Evolutionary conservation across 2,329 filamentous ascomycete species (phyloP).

Genomic region (Aspergillus carbonarius): DNA sequence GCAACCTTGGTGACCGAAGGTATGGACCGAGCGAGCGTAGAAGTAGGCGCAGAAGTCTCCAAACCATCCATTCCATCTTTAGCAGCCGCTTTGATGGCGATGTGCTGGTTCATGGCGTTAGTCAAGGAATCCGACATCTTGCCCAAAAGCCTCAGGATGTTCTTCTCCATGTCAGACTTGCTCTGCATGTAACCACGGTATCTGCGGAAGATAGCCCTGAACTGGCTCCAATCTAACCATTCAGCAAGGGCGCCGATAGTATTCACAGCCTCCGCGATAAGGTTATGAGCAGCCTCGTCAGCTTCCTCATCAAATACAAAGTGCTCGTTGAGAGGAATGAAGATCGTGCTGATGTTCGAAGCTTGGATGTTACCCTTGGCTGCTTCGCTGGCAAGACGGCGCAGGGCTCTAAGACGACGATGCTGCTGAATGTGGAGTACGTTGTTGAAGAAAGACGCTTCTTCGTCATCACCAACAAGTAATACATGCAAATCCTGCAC

Average conservation of each 20-base stretch:
- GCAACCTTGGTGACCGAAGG: constrained; percentile 67
- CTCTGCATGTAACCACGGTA: constrained; percentile 80
- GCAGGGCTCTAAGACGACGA: constrained; percentile 78
- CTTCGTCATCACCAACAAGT: constrained; percentile 70
- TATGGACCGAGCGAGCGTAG: constrained; percentile 61
- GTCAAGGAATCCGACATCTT: constrained; percentile 77
- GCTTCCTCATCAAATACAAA: constrained; percentile 84
- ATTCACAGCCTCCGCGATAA: constrained; percentile 81
- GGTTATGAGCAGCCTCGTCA: constrained; percentile 73
- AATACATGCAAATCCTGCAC: constrained; percentile 73
- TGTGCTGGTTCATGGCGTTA: constrained; percentile 47
- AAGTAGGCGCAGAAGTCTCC: constrained; percentile 35
- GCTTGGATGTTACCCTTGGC: constrained; percentile 64
- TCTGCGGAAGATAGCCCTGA: constrained; percentile 76
- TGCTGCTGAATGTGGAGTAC: constrained; percentile 87
- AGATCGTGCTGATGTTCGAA: constrained; percentile 78
- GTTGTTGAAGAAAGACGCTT: constrained; percentile 87
- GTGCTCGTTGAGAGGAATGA: constrained; percentile 89
- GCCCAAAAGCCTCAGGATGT: constrained; percentile 76
- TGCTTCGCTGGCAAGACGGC: constrained; percentile 70
- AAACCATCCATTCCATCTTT: constrained; percentile 29
- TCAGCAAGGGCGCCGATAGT: constrained; percentile 73
- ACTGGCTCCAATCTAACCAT: constrained; percentile 87
- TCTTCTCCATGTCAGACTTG: constrained; percentile 81
- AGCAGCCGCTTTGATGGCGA: constrained; percentile 14